Evolutionary conservation across 1,284 basidiomycete species (phyloP), one percentile per base, ranked within the genome.

Genomic region (Heterobasidion parviporum): DNA sequence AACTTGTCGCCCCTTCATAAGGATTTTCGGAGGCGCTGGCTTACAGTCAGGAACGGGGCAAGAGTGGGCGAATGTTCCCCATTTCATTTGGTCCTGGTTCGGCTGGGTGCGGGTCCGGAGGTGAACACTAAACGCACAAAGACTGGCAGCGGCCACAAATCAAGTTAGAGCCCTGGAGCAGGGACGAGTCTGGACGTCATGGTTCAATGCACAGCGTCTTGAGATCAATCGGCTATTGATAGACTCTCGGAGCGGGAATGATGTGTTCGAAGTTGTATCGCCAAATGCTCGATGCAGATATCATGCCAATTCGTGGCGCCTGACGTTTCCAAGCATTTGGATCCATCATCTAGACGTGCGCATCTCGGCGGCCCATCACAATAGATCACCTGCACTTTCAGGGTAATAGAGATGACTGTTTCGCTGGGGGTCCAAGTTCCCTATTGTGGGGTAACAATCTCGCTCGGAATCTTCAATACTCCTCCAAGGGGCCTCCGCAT

Each of bases 1-100:
- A 18, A 56, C 54, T 57, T 55, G 60, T 59, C 59, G 32, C 56
- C 53, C 58, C 63, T 64, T 60, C 66, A 67, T 71, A 69, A 66
- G 63, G 69, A 66, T 57, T 66, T 62, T 46, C 48, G 53, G 41
- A 52, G 56, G 61, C 58, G 58, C 58, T 52, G 54, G 54, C 55
- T 36, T 50, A 51, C 49, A 54, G 49, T 35, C 60, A 62, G 61
- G 61, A 53, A 56, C 61, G 38, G 26, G 32, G 35, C 50, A 52
- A 56, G 46, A 60, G 38, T n/a, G 38, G 12, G n/a, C 38, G 38
- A 41, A 48, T 51, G 56, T 35, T 57, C n/a, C 38, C 44, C 36
- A 46, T 7, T 48, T 51, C 26, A 46, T 45, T 20, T 53, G 33
- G 45, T 16, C 34, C 18, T 50, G 50, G 12, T 15, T 36, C n/a